Evolutionary conservation across 2,329 filamentous ascomycete genomes (phyloP).

Genomic region (Trichophaea hybrida): DNA sequence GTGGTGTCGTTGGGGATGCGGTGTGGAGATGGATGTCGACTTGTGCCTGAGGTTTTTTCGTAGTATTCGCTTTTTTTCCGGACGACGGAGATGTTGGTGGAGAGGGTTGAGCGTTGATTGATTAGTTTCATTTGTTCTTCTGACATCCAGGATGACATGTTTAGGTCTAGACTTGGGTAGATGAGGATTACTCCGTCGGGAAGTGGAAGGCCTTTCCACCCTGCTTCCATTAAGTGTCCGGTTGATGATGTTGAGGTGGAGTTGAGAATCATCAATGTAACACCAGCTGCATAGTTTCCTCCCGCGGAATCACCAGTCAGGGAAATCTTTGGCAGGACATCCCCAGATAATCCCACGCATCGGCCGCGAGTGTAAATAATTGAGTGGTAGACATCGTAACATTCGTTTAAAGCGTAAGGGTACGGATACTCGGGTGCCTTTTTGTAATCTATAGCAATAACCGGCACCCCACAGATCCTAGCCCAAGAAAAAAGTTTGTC

Average conservation of each 20-base stretch:
- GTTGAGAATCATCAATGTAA: slow-evolving; percentile 80
- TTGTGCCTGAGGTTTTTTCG: slow-evolving; percentile 43
- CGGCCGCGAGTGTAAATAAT: slow-evolving; percentile 57
- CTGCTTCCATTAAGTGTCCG: slow-evolving; percentile 22
- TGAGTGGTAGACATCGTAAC: slow-evolving; percentile 69
- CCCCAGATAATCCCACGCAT: slow-evolving; percentile 60
- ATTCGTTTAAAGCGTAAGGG: slow-evolving; percentile 73
- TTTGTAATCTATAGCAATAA: slow-evolving; percentile 80
- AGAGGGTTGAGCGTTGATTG: slow-evolving; percentile 61
- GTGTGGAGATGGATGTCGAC: slow-evolving; percentile 28
- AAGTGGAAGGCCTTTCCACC: slow-evolving; percentile 39
- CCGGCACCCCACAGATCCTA: slow-evolving; percentile 69
- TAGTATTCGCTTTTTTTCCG: slow-evolving; percentile 68
- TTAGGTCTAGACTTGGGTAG: slow-evolving; percentile 89
- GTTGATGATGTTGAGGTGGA: slow-evolving; percentile 20
- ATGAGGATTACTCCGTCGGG: slow-evolving; percentile 73
- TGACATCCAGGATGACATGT: slow-evolving; percentile 98
- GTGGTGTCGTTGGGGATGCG: slow-evolving; percentile 11
- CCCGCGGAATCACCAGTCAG: slow-evolving; percentile 70
- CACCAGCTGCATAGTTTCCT: slow-evolving; percentile 64
- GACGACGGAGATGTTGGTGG: slow-evolving; percentile 64
- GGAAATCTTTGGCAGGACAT: slow-evolving; percentile 50
- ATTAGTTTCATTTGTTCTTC: slow-evolving; percentile 95
- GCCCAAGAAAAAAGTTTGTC: slow-evolving; percentile 92
- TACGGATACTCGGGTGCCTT: slow-evolving; percentile 78